Base-by-base conservation (phyloP, 805 yeast species). In the Suhomyces sp. region DNA sequence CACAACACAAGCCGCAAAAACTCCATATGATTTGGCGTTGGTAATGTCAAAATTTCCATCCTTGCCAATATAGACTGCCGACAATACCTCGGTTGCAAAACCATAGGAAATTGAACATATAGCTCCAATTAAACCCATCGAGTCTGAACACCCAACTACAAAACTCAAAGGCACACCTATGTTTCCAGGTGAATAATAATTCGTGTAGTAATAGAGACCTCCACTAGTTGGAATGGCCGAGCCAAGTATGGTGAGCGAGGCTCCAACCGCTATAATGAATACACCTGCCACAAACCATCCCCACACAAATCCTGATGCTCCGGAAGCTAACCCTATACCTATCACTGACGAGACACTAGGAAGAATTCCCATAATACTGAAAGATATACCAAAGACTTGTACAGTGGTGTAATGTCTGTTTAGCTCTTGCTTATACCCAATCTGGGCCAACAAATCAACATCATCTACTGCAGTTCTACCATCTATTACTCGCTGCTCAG, bases 161-260 rank as follows among this genome's bases (percentile, higher is more conserved):
- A 79, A 86, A 43, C 86, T 80, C 29, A 84, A 64, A 0, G 84
- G 82, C 17, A 79, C 77, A 60, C 80, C 76, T 29, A 73, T 58
- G 3, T 60, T 57, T 46, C 73, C 78, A 1, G 89, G 91, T 22
- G 90, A 83, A 62, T 83, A 85, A 62, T 83, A 77, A 65, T 76
- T 82, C 1, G 88, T 81, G 84, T 87, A 83, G 66, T 80, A 83
- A 62, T 84, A 87, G 39, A 86, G 69, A 7, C 92, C 92, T 50
- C 92, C 92, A 19, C 87, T 80, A 1, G 92, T 86, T 24, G 93
- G 92, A 57, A 84, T 79, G 1, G 90, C 80, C 35, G 85, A 78
- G 1, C 86, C 88, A 55, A 85, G 66, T 59, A 85, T 86, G 5
- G 87, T 75, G 83, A 87, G 80, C 15, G 86, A 74, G 6, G 79